Evolutionary conservation across 371 early-diverging fungal species (phyloP).

Genomic region (Catenaria anguillulae): DNA sequence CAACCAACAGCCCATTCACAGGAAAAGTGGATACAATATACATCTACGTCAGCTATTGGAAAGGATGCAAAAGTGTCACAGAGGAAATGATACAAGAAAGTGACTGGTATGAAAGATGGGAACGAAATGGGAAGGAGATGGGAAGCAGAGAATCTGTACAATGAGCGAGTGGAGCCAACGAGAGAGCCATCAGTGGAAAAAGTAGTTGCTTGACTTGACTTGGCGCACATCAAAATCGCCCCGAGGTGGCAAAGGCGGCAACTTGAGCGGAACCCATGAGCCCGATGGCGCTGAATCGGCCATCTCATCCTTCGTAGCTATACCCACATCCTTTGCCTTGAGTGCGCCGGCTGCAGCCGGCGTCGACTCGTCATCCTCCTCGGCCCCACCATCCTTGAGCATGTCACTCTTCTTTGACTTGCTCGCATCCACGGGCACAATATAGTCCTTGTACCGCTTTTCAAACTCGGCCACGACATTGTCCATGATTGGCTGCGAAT

Average conservation of each 20-base stretch:
- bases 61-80: no score
- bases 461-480: constrained; percentile 68
- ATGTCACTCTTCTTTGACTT: constrained; percentile 9
- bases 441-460: constrained; percentile 59
- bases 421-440: constrained; percentile 34
- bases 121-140: no score
- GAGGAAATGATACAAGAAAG: no score
- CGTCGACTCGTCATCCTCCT: constrained; percentile 14
- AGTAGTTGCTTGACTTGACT: constrained; percentile 71
- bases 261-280: constrained; percentile 36
- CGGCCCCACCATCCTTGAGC: constrained; percentile 15
- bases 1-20: no score
- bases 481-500: constrained; percentile 68
- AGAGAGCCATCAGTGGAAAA: constrained; percentile 70
- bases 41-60: no score
- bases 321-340: constrained; percentile 11
- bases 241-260: constrained; percentile 56
- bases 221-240: constrained; percentile 71
- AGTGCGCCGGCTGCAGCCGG: constrained; percentile 1
- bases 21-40: no score
- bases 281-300: constrained; percentile 9
- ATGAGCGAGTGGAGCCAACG: no score
- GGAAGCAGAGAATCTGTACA: no score
- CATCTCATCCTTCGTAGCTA: not conserved
- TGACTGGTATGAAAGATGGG: no score